phyloP scores from a whole-genome alignment of 495 filamentous ascomycete genomes.

The Cenococcum geophilum region DNA sequence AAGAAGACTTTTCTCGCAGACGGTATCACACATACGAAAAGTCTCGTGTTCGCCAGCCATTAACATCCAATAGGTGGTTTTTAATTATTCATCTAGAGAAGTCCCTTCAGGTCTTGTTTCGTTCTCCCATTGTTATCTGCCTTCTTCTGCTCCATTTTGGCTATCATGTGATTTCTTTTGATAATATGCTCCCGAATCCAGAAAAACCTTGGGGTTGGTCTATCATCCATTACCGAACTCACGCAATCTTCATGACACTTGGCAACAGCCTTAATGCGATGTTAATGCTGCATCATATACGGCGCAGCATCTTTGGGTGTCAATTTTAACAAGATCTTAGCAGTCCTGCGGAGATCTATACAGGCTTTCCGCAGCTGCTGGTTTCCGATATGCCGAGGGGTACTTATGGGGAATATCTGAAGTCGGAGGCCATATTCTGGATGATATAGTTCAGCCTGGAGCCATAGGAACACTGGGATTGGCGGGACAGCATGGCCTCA shows the following conservation, averaged over 20 bases:
- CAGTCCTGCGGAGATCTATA: not conserved
- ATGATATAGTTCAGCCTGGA: not conserved
- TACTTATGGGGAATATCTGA: not conserved
- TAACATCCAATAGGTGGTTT: no score
- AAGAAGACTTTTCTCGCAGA: constrained; percentile 8
- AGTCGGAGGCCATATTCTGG: not conserved
- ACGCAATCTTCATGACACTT: not conserved
- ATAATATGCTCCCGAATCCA: no score
- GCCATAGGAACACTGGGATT: not conserved
- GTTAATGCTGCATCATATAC: not conserved
- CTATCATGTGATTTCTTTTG: no score
- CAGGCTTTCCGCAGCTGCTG: not conserved
- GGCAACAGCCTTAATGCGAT: not conserved
- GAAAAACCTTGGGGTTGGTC: no score
- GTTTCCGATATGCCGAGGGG: no score
- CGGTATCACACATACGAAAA: not conserved
- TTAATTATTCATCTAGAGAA: no score
- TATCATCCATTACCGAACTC: no score
- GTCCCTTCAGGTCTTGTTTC: no score
- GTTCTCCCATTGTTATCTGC: no score
- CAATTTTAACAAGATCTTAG: no score
- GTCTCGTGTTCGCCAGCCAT: not conserved
- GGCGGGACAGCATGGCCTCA: not conserved
- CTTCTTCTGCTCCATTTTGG: no score
- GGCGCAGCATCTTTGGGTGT: not conserved